Percentiles rank a stretch among this genome's conserved stretches.
Evolutionary conservation across 176 grass and related monocot genomes (phyloP).

Genomic region (Elaeis guineensis): DNA sequence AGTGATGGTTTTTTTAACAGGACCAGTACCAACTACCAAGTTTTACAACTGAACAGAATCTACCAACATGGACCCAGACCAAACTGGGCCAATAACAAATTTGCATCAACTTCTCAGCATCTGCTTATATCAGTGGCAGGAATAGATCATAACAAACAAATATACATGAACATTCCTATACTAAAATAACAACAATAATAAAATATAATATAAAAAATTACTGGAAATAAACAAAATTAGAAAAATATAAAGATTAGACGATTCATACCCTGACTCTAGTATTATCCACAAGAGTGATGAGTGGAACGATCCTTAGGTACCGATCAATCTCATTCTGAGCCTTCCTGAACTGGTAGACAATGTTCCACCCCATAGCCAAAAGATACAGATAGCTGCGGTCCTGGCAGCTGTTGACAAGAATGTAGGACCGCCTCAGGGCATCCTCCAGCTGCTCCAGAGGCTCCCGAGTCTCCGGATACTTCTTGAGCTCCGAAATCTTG

Average conservation of each 20-base stretch:
- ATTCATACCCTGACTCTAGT: conserved; percentile 49
- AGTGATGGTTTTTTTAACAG: too few relatives aligned
- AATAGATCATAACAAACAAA: too few relatives aligned
- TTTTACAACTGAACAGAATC: too few relatives aligned
- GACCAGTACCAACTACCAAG: too few relatives aligned
- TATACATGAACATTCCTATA: too few relatives aligned
- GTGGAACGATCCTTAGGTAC: conserved; percentile 75
- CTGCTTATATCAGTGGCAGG: neutral
- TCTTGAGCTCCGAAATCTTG: conserved; percentile 72
- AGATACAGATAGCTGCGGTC: conserved; percentile 79
- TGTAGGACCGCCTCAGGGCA: conserved; percentile 42
- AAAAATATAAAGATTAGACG: too few relatives aligned
- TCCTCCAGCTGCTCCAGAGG: conserved; percentile 86
- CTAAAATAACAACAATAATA: too few relatives aligned
- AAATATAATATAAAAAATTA: too few relatives aligned
- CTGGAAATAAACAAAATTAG: too few relatives aligned
- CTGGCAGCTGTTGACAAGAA: conserved; percentile 71
- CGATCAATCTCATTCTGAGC: conserved; percentile 92
- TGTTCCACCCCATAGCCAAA: conserved; percentile 87
- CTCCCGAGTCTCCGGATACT: conserved; percentile 91
- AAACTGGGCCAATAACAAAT: too few relatives aligned
- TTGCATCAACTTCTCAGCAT: neutral
- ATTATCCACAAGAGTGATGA: conserved; percentile 89
- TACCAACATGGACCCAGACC: too few relatives aligned
- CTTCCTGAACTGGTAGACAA: conserved; percentile 76